These are phyloP conservation scores for Apophysomyces trapeziformis DNA, from an alignment of 371 early-diverging fungal species.

Conservation along the genomic window DNA sequence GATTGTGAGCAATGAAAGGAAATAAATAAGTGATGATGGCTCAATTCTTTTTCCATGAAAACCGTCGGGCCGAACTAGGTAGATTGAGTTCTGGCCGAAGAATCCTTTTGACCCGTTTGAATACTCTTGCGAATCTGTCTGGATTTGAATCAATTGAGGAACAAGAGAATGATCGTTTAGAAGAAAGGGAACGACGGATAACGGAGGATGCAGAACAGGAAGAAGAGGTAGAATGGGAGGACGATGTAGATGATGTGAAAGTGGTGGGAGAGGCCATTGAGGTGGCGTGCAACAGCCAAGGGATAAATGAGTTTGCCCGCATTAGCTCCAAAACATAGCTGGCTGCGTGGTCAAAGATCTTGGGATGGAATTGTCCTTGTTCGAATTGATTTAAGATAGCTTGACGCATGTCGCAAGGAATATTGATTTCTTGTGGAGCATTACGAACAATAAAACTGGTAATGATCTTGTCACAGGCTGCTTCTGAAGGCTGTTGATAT, in stretches of 20 bases:
- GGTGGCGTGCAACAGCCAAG: conserved; percentile 19
- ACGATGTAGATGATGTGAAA: background rate
- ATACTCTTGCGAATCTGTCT: background rate
- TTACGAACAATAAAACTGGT: conserved; percentile 32
- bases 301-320: conserved; percentile 45
- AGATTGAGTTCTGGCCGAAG: background rate
- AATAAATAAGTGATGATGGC: too few relatives aligned
- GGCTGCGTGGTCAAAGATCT: conserved; percentile 35
- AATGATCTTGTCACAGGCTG: conserved; percentile 34
- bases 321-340: conserved; percentile 39
- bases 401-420: conserved; percentile 41
- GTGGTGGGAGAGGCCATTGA: background rate
- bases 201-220: background rate
- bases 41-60: conserved; percentile 5
- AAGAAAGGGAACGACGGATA: conserved; percentile 1
- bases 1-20: too few relatives aligned
- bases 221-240: background rate
- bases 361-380: conserved; percentile 42
- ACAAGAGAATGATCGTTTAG: background rate
- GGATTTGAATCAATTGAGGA: background rate
- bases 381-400: conserved; percentile 30
- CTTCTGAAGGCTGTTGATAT: conserved; percentile 26
- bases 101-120: background rate
- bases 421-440: conserved; percentile 50
- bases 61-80: background rate